Conservation (phyloP, 2,329 filamentous ascomycete species). For the Alternaria viburni region DNA sequence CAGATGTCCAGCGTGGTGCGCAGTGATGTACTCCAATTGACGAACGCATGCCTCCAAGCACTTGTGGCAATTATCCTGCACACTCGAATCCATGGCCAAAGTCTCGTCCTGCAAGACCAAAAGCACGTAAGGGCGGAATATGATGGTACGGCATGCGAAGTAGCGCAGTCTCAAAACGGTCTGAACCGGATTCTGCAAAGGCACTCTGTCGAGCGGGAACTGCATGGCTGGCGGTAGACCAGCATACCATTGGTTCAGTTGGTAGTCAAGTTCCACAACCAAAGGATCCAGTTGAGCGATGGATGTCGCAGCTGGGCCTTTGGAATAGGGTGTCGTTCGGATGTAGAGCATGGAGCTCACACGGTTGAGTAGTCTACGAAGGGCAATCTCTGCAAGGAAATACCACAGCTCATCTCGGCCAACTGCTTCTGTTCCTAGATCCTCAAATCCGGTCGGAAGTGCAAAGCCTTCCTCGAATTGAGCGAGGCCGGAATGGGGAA, state of each 20-base stretch:
- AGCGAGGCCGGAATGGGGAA: conserved; percentile 82
- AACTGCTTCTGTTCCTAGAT: conserved; percentile 68
- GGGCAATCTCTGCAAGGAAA: conserved; percentile 81
- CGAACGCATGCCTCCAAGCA: conserved; percentile 81
- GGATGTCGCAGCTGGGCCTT: conserved; percentile 61
- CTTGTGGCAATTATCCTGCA: conserved; percentile 79
- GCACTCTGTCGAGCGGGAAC: conserved; percentile 73
- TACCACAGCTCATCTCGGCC: conserved; percentile 85
- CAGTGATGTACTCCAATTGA: conserved; percentile 78
- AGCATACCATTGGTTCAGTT: conserved; percentile 85
- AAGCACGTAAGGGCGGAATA: conserved; percentile 82
- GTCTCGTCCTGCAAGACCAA: conserved; percentile 80
- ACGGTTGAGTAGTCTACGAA: conserved; percentile 76
- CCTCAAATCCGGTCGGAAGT: conserved; percentile 77
- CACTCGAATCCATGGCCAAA: conserved; percentile 71
- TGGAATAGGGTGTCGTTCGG: conserved; percentile 58
- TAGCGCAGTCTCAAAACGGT: conserved; percentile 80
- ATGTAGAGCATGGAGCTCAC: conserved; percentile 82
- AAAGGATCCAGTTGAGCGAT: conserved; percentile 77
- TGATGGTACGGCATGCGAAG: conserved; percentile 85
- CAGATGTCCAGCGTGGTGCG: conserved; percentile 82
- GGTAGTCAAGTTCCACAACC: conserved; percentile 80
- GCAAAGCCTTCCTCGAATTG: conserved; percentile 82
- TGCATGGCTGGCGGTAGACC: conserved; percentile 75
- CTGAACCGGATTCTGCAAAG: conserved; percentile 75